Evolutionary conservation across 2,329 filamentous ascomycete species (phyloP), one percentile per base, ranked within the genome.

Genomic region (Ophiostoma montium): DNA sequence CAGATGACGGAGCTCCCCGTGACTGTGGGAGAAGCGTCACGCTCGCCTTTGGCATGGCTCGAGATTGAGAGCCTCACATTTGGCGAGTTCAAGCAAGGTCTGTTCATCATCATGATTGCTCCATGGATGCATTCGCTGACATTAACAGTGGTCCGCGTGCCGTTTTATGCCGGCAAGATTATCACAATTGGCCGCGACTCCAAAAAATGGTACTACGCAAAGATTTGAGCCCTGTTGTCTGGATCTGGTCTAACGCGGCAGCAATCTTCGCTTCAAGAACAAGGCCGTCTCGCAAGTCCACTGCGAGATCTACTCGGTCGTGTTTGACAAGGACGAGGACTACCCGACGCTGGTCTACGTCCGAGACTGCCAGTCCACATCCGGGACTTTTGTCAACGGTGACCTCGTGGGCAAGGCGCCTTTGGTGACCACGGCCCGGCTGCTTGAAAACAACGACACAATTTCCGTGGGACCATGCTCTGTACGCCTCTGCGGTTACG

Each of bases 231-330:
- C 12, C 16, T 11, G 27, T 13, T 12, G 18, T 6, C 21, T 23
- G 23, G 9, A 4, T 10, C 13, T 9, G 12, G 30, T 45, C 50
- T 53, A 19, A 50, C 43, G 11, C 10, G 8, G n/a, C 10, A 70
- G 67, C 52, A 61, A 65, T 6, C 59, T 70, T 33, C 56, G 59
- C 19, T 65, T 78, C n/a, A 55, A 65, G 2, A 60, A 66, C 52
- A 54, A 57, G 0, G 52, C 58, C 10, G 65, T 78, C 18, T 78
- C 75, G 1, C 68, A 72, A 47, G 65, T 68, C 23, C 75, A 78
- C 48, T 72, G 75, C 54, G 70, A 76, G 54, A 63, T 78, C 31
- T 79, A 77, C 57, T 70, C 70, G 1, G 62, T 78, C 36, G 58
- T 69, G 10, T 75, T 76, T 52, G 72, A 76, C 19, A 57, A 62